Evolutionary conservation across 257 asterid species (phyloP).

Genomic region (Solanum medicagineum): DNA sequence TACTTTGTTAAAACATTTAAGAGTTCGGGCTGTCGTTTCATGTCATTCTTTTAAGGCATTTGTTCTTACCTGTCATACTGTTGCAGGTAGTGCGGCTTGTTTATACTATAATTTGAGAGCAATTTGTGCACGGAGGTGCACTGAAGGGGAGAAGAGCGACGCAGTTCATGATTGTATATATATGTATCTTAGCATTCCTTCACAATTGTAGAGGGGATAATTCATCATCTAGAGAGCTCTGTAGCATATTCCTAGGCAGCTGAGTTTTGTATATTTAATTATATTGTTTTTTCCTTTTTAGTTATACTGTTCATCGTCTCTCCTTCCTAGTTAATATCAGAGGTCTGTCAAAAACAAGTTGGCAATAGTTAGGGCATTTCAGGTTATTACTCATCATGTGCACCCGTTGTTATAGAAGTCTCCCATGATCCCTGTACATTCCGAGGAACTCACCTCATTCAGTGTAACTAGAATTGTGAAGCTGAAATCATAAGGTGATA

Average conservation of each 20-base stretch:
- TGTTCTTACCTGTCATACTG: background rate
- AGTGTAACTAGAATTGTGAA: background rate
- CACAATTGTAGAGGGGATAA: background rate
- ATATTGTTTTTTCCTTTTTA: background rate
- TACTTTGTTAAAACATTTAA: background rate
- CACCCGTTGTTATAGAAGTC: conserved; percentile 7
- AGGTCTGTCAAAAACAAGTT: conserved; percentile 2
- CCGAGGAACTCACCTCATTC: background rate
- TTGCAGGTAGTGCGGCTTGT: conserved; percentile 3
- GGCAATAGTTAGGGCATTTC: conserved; percentile 4
- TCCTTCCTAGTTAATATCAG: conserved; percentile 4
- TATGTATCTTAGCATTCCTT: background rate
- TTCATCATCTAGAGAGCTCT: background rate
- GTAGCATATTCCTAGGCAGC: conserved; percentile 1
- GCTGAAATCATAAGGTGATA: background rate
- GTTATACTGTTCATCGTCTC: conserved; percentile 11
- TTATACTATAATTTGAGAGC: background rate
- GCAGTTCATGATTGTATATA: background rate
- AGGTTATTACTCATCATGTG: background rate
- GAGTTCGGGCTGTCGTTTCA: background rate
- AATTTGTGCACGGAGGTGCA: background rate
- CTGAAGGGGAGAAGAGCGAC: background rate
- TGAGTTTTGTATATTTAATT: background rate
- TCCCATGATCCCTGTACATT: conserved; percentile 11
- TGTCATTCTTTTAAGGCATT: background rate